Evolutionary conservation across 768 basidiomycete genomes (phyloP).

Genomic region (Lactarius tabidus): DNA sequence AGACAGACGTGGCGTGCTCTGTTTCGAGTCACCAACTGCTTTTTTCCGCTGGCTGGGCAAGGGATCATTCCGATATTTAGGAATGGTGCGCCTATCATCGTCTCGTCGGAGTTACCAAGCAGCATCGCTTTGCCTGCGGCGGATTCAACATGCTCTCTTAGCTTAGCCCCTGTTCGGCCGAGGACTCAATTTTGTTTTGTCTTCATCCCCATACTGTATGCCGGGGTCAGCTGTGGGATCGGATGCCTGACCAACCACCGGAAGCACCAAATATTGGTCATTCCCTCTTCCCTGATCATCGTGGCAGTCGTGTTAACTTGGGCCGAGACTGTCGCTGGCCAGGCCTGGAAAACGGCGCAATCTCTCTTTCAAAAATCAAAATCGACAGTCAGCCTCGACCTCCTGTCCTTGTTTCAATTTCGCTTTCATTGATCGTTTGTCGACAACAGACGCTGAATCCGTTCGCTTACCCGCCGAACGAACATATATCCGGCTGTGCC

Average conservation of each 20-base stretch:
- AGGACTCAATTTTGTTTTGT: not conserved
- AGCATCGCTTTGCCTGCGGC: not conserved
- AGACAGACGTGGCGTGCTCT: not conserved
- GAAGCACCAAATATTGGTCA: not conserved
- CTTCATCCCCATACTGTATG: not conserved
- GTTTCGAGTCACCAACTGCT: not conserved
- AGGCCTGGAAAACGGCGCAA: not conserved
- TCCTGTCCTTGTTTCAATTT: slow-evolving; percentile 4
- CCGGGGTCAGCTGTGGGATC: slow-evolving; percentile 17
- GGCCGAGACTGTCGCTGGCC: slow-evolving; percentile 8
- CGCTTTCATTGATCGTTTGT: slow-evolving; percentile 7
- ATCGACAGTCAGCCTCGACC: slow-evolving; percentile 15
- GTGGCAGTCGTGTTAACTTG: not conserved
- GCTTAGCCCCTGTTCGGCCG: slow-evolving; percentile 21
- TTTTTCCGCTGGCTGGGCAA: not conserved
- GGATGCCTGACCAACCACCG: slow-evolving; percentile 5
- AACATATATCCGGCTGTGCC: not conserved
- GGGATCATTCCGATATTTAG: slow-evolving; percentile 3
- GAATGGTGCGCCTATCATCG: not conserved
- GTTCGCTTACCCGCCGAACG: not conserved
- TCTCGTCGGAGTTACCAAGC: not conserved
- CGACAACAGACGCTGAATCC: not conserved
- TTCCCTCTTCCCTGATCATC: not conserved
- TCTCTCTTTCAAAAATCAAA: not conserved
- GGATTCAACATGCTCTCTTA: not conserved